Percentiles rank a stretch among this genome's conserved stretches.
phyloP scores from a whole-genome alignment of 768 basidiomycete genomes.

The Mycena leptocephala region DNA sequence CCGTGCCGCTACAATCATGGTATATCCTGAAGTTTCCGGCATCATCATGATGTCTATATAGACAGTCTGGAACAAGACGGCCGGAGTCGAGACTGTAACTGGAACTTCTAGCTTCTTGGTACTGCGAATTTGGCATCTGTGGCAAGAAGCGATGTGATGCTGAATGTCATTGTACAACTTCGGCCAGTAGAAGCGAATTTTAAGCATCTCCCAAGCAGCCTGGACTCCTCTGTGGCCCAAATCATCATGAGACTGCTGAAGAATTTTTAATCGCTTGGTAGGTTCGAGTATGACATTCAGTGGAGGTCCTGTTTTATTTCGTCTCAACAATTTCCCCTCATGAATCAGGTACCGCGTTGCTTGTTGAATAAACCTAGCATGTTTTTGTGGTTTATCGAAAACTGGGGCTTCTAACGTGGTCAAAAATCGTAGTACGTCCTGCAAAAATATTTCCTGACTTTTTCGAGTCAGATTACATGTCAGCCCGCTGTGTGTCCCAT shows the following conservation, averaged over 20 bases:
- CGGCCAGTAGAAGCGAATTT: not conserved
- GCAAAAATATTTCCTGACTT: not conserved
- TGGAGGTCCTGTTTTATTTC: constrained; percentile 14
- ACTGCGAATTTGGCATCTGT: constrained; percentile 43
- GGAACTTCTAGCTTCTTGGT: constrained; percentile 35
- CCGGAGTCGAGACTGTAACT: constrained; percentile 15
- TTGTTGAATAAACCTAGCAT: not conserved
- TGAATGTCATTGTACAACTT: not conserved
- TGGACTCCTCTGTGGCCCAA: no score
- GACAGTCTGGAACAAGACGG: constrained; percentile 38
- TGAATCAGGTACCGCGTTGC: not conserved
- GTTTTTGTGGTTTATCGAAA: not conserved
- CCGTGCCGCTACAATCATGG: not conserved
- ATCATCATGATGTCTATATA: constrained; percentile 49
- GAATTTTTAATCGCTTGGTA: not conserved
- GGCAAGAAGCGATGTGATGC: constrained; percentile 41
- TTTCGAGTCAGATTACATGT: not conserved
- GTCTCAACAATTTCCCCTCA: constrained; percentile 27
- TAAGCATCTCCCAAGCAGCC: not conserved
- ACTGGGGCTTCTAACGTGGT: not conserved
- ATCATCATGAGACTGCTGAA: no score
- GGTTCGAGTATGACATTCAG: constrained; percentile 37
- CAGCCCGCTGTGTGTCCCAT: not conserved
- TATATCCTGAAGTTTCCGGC: constrained; percentile 39
- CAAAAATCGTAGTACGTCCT: not conserved